Conservation (phyloP, 1,284 basidiomycete genomes). For the Porogramme epimiltina region DNA sequence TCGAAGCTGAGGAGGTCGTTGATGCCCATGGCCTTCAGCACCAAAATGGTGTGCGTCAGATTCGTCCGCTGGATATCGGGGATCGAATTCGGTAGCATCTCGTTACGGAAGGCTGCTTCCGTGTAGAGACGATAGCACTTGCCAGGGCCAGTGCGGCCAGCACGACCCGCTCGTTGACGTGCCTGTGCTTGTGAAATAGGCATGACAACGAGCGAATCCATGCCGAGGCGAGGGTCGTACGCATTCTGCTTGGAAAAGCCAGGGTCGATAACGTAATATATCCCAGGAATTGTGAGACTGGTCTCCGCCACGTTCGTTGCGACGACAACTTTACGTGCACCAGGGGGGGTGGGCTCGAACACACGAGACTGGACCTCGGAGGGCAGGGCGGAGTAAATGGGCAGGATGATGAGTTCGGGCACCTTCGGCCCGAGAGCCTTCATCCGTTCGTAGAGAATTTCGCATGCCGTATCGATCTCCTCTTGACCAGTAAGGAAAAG, state of each 20-base stretch:
- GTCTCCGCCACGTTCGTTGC: conserved; percentile 99
- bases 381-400: conserved; percentile 96
- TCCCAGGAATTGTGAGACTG: conserved; percentile 96
- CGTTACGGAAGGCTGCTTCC: conserved; percentile 96
- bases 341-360: conserved; percentile 97
- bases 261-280: conserved; percentile 99
- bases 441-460: conserved; percentile 98
- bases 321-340: conserved; percentile 95
- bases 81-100: conserved; percentile 98
- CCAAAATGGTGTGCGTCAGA: conserved; percentile 89
- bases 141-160: conserved; percentile 96
- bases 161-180: conserved; percentile 92
- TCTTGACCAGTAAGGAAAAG: conserved; percentile 99
- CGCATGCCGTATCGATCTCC: conserved; percentile 97
- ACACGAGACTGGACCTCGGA: conserved; percentile 98
- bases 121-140: conserved; percentile 99
- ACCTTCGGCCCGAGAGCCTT: conserved; percentile 97
- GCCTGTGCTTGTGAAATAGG: conserved; percentile 99
- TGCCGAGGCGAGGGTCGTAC: conserved; percentile 95
- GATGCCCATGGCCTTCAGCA: conserved; percentile 98
- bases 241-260: conserved; percentile 99
- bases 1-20: conserved; percentile 98
- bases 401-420: conserved; percentile 94
- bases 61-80: conserved; percentile 98
- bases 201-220: conserved; percentile 99